Conservation (phyloP, 257 asterid genomes). For the Jacaranda mimosifolia region DNA sequence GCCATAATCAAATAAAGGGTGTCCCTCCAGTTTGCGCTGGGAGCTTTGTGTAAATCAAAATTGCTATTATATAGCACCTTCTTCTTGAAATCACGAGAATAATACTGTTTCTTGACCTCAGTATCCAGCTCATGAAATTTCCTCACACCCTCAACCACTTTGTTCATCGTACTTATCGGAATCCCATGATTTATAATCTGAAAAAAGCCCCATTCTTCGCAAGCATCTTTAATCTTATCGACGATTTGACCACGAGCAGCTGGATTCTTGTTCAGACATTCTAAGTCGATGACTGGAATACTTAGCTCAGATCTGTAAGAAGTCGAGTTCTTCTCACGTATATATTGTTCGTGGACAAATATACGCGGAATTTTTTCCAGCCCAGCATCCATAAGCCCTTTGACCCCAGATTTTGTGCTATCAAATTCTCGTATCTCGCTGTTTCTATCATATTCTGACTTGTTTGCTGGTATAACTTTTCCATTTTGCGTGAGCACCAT, state of each 20-base stretch:
- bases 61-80: conserved; percentile 41
- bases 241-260: conserved; percentile 18
- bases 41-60: conserved; percentile 37
- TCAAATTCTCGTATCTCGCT: conserved; percentile 19
- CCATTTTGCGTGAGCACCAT: neutral
- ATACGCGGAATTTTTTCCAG: conserved; percentile 27
- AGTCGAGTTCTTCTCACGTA: neutral
- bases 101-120: conserved; percentile 46
- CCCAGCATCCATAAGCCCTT: conserved; percentile 30
- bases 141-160: conserved; percentile 30
- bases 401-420: conserved; percentile 30
- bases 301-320: neutral
- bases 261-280: neutral
- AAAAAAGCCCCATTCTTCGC: conserved; percentile 47
- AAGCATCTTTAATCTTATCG: conserved; percentile 36
- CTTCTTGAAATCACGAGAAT: conserved; percentile 42
- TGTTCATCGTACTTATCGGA: conserved; percentile 22
- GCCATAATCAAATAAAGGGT: conserved; percentile 44
- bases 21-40: conserved; percentile 56
- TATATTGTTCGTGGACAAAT: conserved; percentile 22
- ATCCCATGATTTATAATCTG: conserved; percentile 51
- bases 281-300: conserved; percentile 46
- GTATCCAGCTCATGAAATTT: conserved; percentile 43
- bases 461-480: neutral
- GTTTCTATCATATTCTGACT: neutral